phyloP scores from a whole-genome alignment of 441 rosid species.

The Flueggea neowawraea region DNA sequence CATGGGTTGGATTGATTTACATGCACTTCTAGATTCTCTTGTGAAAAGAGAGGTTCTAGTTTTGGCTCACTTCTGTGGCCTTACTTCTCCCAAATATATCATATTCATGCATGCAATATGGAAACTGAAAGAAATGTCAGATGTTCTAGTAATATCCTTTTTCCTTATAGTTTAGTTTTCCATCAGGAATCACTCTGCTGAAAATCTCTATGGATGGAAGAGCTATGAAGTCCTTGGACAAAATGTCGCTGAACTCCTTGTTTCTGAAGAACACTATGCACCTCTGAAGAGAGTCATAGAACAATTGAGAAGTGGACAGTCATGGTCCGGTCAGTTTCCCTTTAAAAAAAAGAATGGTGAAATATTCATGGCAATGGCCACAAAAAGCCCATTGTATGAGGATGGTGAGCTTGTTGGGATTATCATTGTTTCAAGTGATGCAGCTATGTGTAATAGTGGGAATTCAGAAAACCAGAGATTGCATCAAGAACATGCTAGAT shows the following conservation, averaged over 20 bases:
- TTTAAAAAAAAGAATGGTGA: conserved; percentile 67
- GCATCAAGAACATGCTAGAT: conserved; percentile 26
- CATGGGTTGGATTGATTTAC: no score
- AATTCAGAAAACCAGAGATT: conserved; percentile 33
- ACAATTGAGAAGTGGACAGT: conserved; percentile 40
- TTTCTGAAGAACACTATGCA: conserved; percentile 45
- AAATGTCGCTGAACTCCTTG: conserved; percentile 46
- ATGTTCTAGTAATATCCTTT: no score
- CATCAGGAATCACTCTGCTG: conserved; percentile 79
- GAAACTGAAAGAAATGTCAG: no score
- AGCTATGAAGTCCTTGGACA: conserved; percentile 58
- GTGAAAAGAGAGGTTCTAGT: no score
- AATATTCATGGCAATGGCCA: conserved; percentile 57
- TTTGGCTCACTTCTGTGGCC: no score
- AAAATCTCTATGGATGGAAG: conserved; percentile 73
- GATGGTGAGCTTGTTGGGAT: conserved; percentile 61
- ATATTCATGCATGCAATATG: no score
- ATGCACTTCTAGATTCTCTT: no score
- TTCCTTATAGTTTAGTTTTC: neutral
- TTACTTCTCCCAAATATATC: no score
- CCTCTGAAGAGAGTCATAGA: conserved; percentile 40
- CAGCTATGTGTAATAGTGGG: conserved; percentile 36
- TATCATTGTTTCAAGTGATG: conserved; percentile 74
- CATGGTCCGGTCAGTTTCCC: conserved; percentile 91
- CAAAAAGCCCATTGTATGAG: conserved; percentile 63